Conservation (phyloP, 2,329 filamentous ascomycete genomes). For the Eutypa lata region DNA sequence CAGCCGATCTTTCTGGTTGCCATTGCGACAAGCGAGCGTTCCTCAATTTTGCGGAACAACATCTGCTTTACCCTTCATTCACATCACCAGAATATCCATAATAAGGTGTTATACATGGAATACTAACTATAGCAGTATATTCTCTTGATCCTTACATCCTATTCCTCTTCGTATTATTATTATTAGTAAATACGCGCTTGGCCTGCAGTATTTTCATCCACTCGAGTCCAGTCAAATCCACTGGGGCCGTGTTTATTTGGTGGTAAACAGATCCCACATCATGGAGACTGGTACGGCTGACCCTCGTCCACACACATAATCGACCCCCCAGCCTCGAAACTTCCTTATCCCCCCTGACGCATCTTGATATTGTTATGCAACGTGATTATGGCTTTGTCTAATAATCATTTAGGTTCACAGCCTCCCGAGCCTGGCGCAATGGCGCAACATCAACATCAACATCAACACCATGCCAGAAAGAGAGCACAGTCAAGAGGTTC, state of each 20-base stretch:
- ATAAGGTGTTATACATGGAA: neutral
- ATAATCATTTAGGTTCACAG: conserved; percentile 22
- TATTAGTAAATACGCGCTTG: neutral
- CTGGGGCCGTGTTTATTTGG: conserved; percentile 1
- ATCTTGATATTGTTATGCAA: neutral
- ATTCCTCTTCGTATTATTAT: neutral
- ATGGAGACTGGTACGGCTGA: conserved; percentile 23
- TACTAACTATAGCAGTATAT: neutral
- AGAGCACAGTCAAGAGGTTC: conserved; percentile 54
- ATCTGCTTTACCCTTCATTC: neutral
- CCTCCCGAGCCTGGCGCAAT: conserved; percentile 31
- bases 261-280: conserved; percentile 27
- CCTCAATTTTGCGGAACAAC: neutral
- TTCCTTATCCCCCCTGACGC: no score
- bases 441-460: no score
- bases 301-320: neutral
- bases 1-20: neutral
- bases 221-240: neutral
- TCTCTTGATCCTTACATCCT: neutral
- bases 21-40: neutral
- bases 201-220: conserved; percentile 3
- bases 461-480: conserved; percentile 44
- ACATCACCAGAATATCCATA: no score
- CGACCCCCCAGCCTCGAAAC: neutral
- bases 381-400: conserved; percentile 2